Percentiles rank a stretch among this genome's conserved stretches.
These are phyloP conservation scores for Stromatinia cepivora DNA, from an alignment of 2,329 filamentous ascomycete species.

Conservation along the genomic window DNA sequence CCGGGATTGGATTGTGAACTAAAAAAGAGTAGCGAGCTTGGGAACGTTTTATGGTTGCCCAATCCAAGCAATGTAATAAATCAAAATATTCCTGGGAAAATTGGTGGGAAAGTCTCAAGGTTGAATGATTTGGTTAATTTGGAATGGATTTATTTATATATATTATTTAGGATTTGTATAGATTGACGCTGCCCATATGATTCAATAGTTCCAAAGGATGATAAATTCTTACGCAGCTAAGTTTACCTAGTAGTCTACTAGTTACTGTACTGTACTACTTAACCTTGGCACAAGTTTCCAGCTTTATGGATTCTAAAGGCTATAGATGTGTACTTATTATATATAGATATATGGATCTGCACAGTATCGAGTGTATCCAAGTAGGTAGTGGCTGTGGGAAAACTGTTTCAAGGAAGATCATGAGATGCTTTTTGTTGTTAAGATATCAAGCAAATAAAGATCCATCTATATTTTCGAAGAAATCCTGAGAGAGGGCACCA, in stretches of 20 bases:
- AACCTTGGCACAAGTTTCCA: neutral
- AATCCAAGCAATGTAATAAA: neutral
- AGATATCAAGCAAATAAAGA: neutral
- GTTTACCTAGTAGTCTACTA: neutral
- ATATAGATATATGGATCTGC: too few relatives aligned
- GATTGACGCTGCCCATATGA: neutral
- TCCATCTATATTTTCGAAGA: neutral
- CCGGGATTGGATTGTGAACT: neutral
- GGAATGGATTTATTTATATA: neutral
- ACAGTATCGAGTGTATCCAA: too few relatives aligned
- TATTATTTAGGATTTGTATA: neutral
- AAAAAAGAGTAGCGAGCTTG: constrained; percentile 10
- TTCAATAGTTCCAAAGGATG: neutral
- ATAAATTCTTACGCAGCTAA: neutral
- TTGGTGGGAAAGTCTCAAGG: too few relatives aligned
- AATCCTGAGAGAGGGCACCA: neutral
- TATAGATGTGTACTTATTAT: too few relatives aligned
- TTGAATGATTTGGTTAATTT: neutral
- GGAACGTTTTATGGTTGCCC: constrained; percentile 1
- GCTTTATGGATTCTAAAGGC: neutral
- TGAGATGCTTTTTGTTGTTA: neutral
- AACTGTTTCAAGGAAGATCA: neutral
- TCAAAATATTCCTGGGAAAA: neutral
- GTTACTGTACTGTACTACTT: neutral
- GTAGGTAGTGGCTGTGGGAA: neutral